Evolutionary conservation across 768 basidiomycete genomes (phyloP).

Genomic region (Russula griseocarnosa): DNA sequence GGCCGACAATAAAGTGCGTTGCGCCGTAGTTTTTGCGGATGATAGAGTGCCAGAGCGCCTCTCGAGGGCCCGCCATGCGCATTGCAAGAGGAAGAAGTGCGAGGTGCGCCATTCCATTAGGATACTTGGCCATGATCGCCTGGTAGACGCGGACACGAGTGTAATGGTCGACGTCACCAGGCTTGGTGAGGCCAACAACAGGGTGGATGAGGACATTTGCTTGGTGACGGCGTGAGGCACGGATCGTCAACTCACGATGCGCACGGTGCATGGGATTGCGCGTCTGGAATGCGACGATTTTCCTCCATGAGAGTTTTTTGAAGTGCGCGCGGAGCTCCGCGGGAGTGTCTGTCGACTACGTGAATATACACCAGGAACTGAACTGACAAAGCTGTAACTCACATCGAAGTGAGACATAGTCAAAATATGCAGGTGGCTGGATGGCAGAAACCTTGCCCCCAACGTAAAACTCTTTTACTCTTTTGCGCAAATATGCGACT

Average conservation of each 20-base stretch:
- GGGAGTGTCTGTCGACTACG: conserved; percentile 67
- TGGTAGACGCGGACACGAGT: conserved; percentile 97
- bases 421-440: conserved; percentile 85
- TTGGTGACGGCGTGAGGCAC: conserved; percentile 90
- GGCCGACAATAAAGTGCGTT: conserved; percentile 94
- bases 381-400: conserved; percentile 33
- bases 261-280: conserved; percentile 99
- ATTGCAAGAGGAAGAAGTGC: conserved; percentile 96
- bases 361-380: conserved; percentile 3
- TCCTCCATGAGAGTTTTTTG: conserved; percentile 93
- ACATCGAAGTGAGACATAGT: conserved; percentile 95
- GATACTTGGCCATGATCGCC: conserved; percentile 97
- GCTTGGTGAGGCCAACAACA: conserved; percentile 97
- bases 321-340: conserved; percentile 92
- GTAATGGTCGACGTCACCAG: conserved; percentile 88
- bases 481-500: conserved; percentile 83
- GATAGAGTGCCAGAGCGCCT: conserved; percentile 99
- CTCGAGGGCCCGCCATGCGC: conserved; percentile 98
- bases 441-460: conserved; percentile 94
- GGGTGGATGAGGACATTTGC: conserved; percentile 98
- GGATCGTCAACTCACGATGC: conserved; percentile 94
- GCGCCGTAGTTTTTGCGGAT: conserved; percentile 99
- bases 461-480: conserved; percentile 82
- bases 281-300: conserved; percentile 99
- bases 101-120: conserved; percentile 97